Conservation (phyloP, 495 filamentous ascomycete genomes). For the Penicillium samsonianum region DNA sequence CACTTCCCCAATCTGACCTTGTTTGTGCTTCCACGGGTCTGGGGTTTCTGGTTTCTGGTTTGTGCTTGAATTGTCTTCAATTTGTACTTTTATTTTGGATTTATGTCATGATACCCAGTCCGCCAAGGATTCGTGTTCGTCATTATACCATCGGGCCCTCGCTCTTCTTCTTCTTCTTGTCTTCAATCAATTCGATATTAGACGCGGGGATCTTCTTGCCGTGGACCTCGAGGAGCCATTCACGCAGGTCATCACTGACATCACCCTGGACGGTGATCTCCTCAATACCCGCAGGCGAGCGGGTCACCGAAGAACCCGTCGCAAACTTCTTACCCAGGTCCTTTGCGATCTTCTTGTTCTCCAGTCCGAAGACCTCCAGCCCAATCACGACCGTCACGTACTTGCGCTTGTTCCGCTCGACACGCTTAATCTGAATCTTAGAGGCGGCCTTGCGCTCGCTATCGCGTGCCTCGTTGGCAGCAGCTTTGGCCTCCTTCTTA, state of each 20-base stretch:
- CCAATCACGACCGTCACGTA: conserved; percentile 89
- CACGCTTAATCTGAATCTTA: conserved; percentile 89
- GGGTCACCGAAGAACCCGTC: conserved; percentile 89
- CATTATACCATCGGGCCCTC: conserved; percentile 20
- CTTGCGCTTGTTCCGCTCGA: conserved; percentile 97
- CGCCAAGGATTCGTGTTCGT: conserved; percentile 21
- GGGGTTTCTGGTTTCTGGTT: conserved; percentile 9
- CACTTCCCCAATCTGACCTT: background rate
- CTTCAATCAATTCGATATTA: conserved; percentile 91
- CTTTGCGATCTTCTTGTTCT: conserved; percentile 80
- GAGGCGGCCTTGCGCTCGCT: conserved; percentile 73
- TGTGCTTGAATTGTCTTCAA: conserved; percentile 5
- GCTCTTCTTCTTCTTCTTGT: conserved; percentile 76
- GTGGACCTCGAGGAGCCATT: conserved; percentile 85
- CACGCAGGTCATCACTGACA: conserved; percentile 89
- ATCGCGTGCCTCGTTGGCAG: conserved; percentile 75
- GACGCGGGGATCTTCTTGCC: conserved; percentile 80
- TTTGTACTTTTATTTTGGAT: conserved; percentile 17
- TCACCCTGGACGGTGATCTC: conserved; percentile 99
- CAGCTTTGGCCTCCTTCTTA: conserved; percentile 93
- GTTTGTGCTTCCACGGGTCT: background rate
- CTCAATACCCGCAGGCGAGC: conserved; percentile 79
- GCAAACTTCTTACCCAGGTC: conserved; percentile 64
- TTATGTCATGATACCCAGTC: conserved; percentile 36
- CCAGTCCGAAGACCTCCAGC: conserved; percentile 84